These are phyloP conservation scores for Sarcocystis neurona DNA, from an alignment of 169 alveolate species.

Conservation along the genomic window DNA sequence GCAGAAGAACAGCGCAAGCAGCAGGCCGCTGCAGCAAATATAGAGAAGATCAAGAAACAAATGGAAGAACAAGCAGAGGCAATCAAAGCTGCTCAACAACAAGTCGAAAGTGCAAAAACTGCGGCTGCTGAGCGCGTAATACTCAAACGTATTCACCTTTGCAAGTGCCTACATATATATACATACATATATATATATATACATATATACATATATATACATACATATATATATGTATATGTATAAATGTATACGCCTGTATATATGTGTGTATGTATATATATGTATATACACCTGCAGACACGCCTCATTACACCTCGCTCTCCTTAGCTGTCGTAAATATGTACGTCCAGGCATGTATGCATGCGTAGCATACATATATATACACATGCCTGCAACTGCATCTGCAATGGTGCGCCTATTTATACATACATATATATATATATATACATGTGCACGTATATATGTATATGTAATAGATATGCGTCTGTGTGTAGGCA, in stretches of 20 bases:
- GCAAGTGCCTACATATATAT: not conserved
- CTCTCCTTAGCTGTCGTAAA: not conserved
- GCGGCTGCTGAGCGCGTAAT: slow-evolving; percentile 41
- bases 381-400: too few species aligned
- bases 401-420: too few species aligned
- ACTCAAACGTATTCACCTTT: not conserved
- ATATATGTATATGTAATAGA: too few species aligned
- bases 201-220: not conserved
- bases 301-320: not conserved
- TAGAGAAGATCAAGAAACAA: slow-evolving; percentile 40
- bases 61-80: slow-evolving; percentile 24
- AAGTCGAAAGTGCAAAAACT: slow-evolving; percentile 1
- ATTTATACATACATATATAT: too few species aligned
- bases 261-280: not conserved
- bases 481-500: too few species aligned
- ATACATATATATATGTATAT: not conserved
- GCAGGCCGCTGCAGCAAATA: slow-evolving; percentile 41
- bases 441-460: too few species aligned
- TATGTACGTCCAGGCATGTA: too few species aligned
- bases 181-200: not conserved
- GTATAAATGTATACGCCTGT: not conserved
- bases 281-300: not conserved
- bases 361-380: too few species aligned
- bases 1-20: slow-evolving; percentile 42
- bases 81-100: too few species aligned